Percentiles rank a stretch among this genome's conserved stretches.
phyloP scores from a whole-genome alignment of 75 land plant genomes.

The Gnetum montanum region DNA sequence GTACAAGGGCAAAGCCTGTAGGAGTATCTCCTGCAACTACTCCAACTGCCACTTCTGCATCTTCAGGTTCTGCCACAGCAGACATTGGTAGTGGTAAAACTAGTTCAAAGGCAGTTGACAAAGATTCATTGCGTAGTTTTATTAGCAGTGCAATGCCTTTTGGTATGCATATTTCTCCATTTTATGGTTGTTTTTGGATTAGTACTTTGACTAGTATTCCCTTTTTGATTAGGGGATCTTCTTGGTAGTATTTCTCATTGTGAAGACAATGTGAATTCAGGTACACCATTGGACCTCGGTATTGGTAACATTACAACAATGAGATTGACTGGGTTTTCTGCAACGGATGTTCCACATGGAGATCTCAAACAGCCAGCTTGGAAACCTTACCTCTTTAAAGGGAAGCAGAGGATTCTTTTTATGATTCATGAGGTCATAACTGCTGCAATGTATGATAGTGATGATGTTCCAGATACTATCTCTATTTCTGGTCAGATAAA shows the following conservation, averaged over 20 bases:
- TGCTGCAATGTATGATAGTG: constrained; percentile 93
- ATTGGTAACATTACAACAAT: constrained; percentile 54
- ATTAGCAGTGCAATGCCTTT: constrained; percentile 91
- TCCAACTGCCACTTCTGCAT: constrained; percentile 37
- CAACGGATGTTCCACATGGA: constrained; percentile 60
- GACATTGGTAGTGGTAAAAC: constrained; percentile 35
- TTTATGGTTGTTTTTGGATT: constrained; percentile 22
- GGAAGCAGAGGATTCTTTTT: constrained; percentile 75
- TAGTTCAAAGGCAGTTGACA: constrained; percentile 58
- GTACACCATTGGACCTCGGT: constrained; percentile 80
- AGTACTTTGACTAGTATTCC: neutral
- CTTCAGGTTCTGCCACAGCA: constrained; percentile 35
- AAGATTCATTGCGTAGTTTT: constrained; percentile 66
- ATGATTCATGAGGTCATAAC: constrained; percentile 63
- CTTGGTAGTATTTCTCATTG: neutral
- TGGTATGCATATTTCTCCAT: constrained; percentile 60
- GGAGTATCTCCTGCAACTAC: constrained; percentile 61
- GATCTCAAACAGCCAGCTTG: constrained; percentile 91
- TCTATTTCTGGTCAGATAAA: constrained; percentile 85
- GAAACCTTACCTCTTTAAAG: constrained; percentile 93
- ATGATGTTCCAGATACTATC: constrained; percentile 84
- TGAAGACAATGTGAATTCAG: constrained; percentile 19
- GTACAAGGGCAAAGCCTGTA: constrained; percentile 84
- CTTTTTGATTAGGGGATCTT: neutral
- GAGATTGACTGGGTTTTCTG: constrained; percentile 62